These are phyloP conservation scores for Chaetomiaceae sp. DNA, from an alignment of 2,329 filamentous ascomycete species.

Conservation along the genomic window DNA sequence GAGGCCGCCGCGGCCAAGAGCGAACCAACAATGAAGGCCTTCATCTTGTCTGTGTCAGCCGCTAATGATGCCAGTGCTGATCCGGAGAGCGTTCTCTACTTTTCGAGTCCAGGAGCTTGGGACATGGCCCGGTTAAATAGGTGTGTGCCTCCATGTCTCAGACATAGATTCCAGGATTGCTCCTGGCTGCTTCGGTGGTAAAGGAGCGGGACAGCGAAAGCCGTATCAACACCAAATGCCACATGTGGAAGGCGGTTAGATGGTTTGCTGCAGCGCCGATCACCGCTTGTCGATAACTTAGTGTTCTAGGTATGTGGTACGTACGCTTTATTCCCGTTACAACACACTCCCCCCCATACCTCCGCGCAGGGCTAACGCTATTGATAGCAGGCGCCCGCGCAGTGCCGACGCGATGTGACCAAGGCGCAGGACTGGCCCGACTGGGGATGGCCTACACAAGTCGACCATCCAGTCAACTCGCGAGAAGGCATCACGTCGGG, in stretches of 20 bases:
- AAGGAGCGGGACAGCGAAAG: not conserved
- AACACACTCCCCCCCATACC: too few species aligned
- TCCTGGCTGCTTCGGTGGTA: too few species aligned
- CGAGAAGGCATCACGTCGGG: slow-evolving; percentile 19
- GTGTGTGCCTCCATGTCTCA: too few species aligned
- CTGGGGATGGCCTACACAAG: too few species aligned
- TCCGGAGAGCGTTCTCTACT: not conserved
- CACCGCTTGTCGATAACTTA: too few species aligned
- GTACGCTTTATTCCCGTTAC: too few species aligned
- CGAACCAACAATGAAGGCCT: slow-evolving; percentile 18
- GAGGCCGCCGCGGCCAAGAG: slow-evolving; percentile 19
- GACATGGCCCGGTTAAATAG: too few species aligned
- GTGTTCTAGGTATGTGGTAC: too few species aligned
- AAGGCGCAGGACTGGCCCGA: not conserved
- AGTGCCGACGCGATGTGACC: slow-evolving; percentile 17
- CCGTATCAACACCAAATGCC: not conserved
- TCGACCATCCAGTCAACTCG: slow-evolving; percentile 10
- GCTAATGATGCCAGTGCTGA: not conserved
- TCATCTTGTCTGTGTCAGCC: slow-evolving; percentile 26
- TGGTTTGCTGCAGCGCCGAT: not conserved
- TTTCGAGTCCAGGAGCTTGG: too few species aligned
- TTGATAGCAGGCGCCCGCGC: too few species aligned
- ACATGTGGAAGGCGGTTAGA: slow-evolving; percentile 1
- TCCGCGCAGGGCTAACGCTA: too few species aligned
- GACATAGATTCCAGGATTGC: too few species aligned